Conservation (phyloP, 768 basidiomycete genomes). For the Kwoniella heveanensis region DNA sequence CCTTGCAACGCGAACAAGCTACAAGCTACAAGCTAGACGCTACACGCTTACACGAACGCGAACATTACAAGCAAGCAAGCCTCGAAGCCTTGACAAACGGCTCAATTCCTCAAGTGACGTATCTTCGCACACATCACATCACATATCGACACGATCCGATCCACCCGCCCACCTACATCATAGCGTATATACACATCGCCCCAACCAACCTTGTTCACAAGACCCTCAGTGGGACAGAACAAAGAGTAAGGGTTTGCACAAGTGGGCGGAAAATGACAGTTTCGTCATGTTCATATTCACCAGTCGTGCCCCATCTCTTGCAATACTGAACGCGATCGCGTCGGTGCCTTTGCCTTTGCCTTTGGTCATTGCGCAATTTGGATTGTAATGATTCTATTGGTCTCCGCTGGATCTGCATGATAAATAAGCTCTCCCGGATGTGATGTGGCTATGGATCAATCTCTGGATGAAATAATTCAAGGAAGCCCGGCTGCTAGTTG, state of each 20-base stretch:
- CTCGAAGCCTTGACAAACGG: too few relatives aligned
- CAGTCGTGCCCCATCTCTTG: too few relatives aligned
- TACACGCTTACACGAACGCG: neutral
- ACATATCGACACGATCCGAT: neutral
- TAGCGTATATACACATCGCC: too few relatives aligned
- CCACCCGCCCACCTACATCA: neutral
- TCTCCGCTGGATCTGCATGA: too few relatives aligned
- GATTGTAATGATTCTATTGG: too few relatives aligned
- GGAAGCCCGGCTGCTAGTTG: too few relatives aligned
- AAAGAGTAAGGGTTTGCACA: neutral
- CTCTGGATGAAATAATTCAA: neutral
- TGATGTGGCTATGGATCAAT: constrained; percentile 8
- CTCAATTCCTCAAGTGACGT: constrained; percentile 8
- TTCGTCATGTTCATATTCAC: constrained; percentile 26
- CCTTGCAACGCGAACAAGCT: too few relatives aligned
- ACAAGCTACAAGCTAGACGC: too few relatives aligned
- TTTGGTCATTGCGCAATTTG: too few relatives aligned
- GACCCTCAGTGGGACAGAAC: too few relatives aligned
- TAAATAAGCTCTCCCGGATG: neutral
- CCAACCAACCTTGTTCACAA: too few relatives aligned
- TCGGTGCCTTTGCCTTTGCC: neutral
- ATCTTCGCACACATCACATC: constrained; percentile 2
- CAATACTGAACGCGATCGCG: constrained; percentile 2
- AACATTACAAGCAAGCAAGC: neutral
- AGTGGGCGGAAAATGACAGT: constrained; percentile 7